Base-by-base conservation (phyloP, 2,329 filamentous ascomycete genomes). In the Ophiostoma himal-ulmi region DNA sequence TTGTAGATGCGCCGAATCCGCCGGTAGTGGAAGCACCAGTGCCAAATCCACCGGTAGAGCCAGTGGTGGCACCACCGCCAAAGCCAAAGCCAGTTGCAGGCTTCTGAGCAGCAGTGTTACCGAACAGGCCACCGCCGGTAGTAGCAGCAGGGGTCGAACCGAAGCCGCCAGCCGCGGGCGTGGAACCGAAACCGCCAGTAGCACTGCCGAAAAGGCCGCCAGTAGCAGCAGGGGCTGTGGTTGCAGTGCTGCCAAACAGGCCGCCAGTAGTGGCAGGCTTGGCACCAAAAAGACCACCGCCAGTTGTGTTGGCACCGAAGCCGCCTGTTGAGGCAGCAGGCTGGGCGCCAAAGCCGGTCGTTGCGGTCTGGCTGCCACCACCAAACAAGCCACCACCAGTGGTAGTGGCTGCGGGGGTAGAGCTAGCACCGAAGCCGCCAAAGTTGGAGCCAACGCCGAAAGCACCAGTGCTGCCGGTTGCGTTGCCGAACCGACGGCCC, bases 401-500 rank as follows among this genome's bases (percentile, higher is more conserved):
- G 44, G 77, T 74, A 10, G 80, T 74, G 48, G 77, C 73, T 73
- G 81, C 72, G 78, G 82, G 73, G 75, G 80, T 71, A 73, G 78
- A 78, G 71, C 75, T 81, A 44, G 79, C 73, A 37, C 83, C 82
- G 69, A 85, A 85, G 37, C 84, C 85, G 10, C 83, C 82, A 74
- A 86, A 83, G 67, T 79, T 79, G 26, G 83, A 84, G 74, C 78
- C 79, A 36, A 89, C 84, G 22, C 93, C 94, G 79, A 97, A 97
- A 8, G 91, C 91, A 71, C 93, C 93, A 74, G 93, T 91, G 39
- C 52, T 91, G 37, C 52, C 54, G 73, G 90, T 92, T 60, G 86
- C 85, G 79, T 94, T 96, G 44, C 94, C 95, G 78, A 87, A 92
- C 69, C 90, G 90, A 71, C 94, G 89, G 68, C 94, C 94, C 79